Base-by-base conservation (phyloP, 1,139 yeast genomes). In the Sugiyamaella paludigena region DNA sequence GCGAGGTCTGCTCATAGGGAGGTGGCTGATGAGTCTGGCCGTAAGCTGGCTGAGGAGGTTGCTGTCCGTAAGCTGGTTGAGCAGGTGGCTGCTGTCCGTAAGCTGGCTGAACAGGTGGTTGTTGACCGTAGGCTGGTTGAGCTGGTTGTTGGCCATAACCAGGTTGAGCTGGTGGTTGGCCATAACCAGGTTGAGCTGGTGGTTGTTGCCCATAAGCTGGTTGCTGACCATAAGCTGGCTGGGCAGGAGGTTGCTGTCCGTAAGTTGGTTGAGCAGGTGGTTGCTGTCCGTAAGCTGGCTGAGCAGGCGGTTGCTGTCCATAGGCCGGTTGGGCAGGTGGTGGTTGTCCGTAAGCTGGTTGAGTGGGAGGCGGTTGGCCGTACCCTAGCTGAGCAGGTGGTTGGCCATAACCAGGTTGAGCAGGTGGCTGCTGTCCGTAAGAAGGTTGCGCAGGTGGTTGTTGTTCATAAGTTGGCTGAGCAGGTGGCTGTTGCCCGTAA, bases 71-170 rank as follows among this genome's bases (percentile, higher is more conserved):
- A 4, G 49, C 39, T 24, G 38, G 53, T 19, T 36, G 43, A 9
- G 48, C 52, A 9, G 54, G 52, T 9, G 50, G 43, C 15, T 40
- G 32, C 5, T 44, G 35, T 2, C 36, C 45, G 9, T 13, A 16
- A 10, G 52, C 36, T 59, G 39, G 66, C 45, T 41, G 58, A 58
- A n/a, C n/a, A n/a, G 51, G 50, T 35, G 12, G 38, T 11, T 28
- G 49, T 12, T 26, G 41, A 7, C 41, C 41, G 12, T 12, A 16
- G 5, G 31, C 38, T 35, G 31, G 51, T 60, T 27, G 64, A 4
- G 12, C 28, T 24, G 36, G 36, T 7, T 32, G 48, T 16, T 36
- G 26, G 11, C 35, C 10, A 5, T 36, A 28, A 32, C 2, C 16
- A 5, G 36, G 44, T 7, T 40, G 44, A 10, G 28, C 39, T 7